Percentiles rank a stretch among this genome's conserved stretches.
Evolutionary conservation across 1,284 basidiomycete species (phyloP).

Genomic region (Xanthoconium separans): DNA sequence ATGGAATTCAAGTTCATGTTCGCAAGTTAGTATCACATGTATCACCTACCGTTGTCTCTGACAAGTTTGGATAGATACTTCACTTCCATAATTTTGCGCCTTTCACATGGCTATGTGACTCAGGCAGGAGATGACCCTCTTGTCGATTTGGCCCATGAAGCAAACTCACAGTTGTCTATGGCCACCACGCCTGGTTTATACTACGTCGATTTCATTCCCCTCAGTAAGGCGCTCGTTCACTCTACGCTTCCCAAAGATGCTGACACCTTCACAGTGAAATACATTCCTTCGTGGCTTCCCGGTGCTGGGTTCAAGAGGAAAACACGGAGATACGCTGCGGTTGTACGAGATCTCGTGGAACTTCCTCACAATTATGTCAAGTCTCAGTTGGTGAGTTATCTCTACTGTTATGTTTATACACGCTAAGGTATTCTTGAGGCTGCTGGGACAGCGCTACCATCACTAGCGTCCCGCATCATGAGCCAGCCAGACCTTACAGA

Average conservation of each 20-base stretch:
- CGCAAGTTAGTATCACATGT: slow-evolving; percentile 13
- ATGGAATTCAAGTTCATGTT: slow-evolving; percentile 9
- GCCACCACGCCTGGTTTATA: slow-evolving; percentile 11
- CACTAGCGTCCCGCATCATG: slow-evolving; percentile 47
- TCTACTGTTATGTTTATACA: background rate
- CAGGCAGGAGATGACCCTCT: slow-evolving; percentile 18
- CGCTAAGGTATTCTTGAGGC: slow-evolving; percentile 25
- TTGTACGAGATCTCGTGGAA: slow-evolving; percentile 47
- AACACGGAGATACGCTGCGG: slow-evolving; percentile 45
- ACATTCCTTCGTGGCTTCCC: slow-evolving; percentile 61
- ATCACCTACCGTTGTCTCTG: background rate
- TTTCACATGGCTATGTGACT: slow-evolving; percentile 22
- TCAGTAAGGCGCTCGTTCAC: slow-evolving; percentile 3
- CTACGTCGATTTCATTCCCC: slow-evolving; percentile 19
- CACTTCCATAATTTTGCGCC: slow-evolving; percentile 19
- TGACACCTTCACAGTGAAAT: slow-evolving; percentile 40
- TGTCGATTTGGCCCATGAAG: slow-evolving; percentile 17
- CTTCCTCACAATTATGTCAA: slow-evolving; percentile 54
- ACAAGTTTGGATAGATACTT: slow-evolving; percentile 6
- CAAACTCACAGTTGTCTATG: slow-evolving; percentile 18
- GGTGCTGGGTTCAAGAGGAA: slow-evolving; percentile 56
- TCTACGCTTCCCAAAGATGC: no score
- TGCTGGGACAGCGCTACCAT: slow-evolving; percentile 45
- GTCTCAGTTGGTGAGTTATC: slow-evolving; percentile 41
- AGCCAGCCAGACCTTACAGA: slow-evolving; percentile 40